Evolutionary conservation across 305 asterid species (phyloP).

Genomic region (Solanum aculeatissimum): DNA sequence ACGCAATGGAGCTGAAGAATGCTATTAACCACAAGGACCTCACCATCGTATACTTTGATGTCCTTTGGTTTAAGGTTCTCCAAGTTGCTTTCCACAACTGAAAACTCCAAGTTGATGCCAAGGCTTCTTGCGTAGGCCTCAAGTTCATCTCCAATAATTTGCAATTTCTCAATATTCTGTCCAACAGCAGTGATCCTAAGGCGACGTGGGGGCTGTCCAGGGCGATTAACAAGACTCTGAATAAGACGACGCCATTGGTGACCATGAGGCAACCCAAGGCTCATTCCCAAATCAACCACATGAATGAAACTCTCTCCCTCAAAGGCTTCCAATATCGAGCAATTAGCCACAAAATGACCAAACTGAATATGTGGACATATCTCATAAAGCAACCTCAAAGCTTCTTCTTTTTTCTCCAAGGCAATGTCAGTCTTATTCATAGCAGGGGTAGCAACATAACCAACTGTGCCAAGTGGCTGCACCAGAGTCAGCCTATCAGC

Average conservation of each 20-base stretch:
- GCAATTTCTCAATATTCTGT: constrained; percentile 22
- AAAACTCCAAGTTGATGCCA: constrained; percentile 44
- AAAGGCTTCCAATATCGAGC: constrained; percentile 84
- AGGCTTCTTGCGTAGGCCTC: constrained; percentile 29
- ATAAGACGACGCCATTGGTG: constrained; percentile 62
- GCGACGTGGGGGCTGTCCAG: constrained; percentile 22
- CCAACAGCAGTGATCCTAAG: constrained; percentile 64
- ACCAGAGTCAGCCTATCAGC: constrained; percentile 58
- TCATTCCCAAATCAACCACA: constrained; percentile 84
- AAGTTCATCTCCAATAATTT: constrained; percentile 53
- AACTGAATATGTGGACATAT: constrained; percentile 61
- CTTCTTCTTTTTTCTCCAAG: constrained; percentile 53
- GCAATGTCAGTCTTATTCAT: constrained; percentile 29
- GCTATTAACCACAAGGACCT: constrained; percentile 64
- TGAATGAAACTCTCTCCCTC: constrained; percentile 94
- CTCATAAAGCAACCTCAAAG: constrained; percentile 55
- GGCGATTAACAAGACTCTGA: constrained; percentile 37
- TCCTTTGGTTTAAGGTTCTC: constrained; percentile 52
- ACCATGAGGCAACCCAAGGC: constrained; percentile 61
- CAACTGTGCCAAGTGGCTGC: constrained; percentile 71
- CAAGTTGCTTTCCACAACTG: constrained; percentile 46
- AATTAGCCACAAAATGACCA: constrained; percentile 69
- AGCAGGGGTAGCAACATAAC: constrained; percentile 27
- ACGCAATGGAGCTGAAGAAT: constrained; percentile 73
- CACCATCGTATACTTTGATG: constrained; percentile 37